Percentiles rank a stretch among this genome's conserved stretches.
Evolutionary conservation across 2,329 filamentous ascomycete species (phyloP).

Genomic region (Talaromyces sp.): DNA sequence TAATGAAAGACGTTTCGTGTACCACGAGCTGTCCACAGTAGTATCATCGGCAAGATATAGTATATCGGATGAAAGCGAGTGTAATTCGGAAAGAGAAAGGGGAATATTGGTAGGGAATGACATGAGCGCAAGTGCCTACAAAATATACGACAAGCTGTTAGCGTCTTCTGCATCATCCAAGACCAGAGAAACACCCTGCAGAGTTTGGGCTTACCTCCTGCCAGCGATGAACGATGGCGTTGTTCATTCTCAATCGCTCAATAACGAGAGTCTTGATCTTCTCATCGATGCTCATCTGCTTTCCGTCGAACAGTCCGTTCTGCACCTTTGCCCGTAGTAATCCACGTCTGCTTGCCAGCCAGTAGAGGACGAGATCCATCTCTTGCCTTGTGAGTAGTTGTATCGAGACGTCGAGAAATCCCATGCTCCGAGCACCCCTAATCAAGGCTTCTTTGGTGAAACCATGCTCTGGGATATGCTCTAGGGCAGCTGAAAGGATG

Average conservation of each 20-base stretch:
- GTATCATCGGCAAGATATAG: slow-evolving; percentile 79
- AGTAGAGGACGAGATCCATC: slow-evolving; percentile 66
- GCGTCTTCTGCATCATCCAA: slow-evolving; percentile 12
- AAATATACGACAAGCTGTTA: slow-evolving; percentile 12
- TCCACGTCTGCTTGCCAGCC: slow-evolving; percentile 38
- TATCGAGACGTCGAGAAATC: slow-evolving; percentile 79
- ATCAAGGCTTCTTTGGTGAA: slow-evolving; percentile 71
- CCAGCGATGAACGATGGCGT: slow-evolving; percentile 68
- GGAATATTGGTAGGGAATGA: slow-evolving; percentile 75
- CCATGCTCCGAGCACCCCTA: slow-evolving; percentile 74
- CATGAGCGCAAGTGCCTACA: slow-evolving; percentile 81
- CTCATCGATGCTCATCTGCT: slow-evolving; percentile 47
- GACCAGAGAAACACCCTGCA: no score
- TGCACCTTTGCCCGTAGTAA: slow-evolving; percentile 34
- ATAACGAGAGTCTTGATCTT: slow-evolving; percentile 69
- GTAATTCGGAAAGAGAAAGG: slow-evolving; percentile 70
- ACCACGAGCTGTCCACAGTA: slow-evolving; percentile 83
- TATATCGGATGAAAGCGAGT: slow-evolving; percentile 83
- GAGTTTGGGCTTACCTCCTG: slow-evolving; percentile 64
- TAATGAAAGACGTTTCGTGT: slow-evolving; percentile 63
- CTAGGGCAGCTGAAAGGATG: slow-evolving; percentile 76
- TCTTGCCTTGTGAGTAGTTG: slow-evolving; percentile 74
- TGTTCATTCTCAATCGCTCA: slow-evolving; percentile 71
- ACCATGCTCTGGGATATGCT: slow-evolving; percentile 72
- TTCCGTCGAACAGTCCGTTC: slow-evolving; percentile 23